These are phyloP conservation scores for Juncus inflexus DNA, from an alignment of 176 grass and related monocot species.

Conservation along the genomic window DNA sequence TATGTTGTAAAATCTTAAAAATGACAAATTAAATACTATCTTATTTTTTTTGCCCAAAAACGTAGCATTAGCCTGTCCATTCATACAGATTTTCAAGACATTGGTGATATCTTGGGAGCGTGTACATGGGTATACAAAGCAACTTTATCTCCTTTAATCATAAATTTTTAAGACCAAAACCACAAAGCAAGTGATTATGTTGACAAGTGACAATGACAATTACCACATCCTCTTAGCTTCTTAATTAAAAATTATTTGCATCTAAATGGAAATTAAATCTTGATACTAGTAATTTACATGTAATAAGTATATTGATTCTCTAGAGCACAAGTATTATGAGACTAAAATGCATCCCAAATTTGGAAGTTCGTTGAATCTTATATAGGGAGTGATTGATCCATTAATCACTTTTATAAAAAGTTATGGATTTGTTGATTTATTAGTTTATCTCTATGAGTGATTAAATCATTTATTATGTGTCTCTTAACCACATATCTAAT, in stretches of 20 bases:
- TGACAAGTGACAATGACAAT: conserved; percentile 25
- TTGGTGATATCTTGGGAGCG: too few species aligned
- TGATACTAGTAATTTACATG: conserved; percentile 7
- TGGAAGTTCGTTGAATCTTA: conserved; percentile 18
- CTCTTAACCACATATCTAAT: not conserved
- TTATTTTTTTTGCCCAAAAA: not conserved
- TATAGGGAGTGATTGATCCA: not conserved
- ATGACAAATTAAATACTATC: not conserved
- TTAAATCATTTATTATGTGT: conserved; percentile 13
- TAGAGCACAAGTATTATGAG: conserved; percentile 5
- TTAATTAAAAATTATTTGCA: conserved; percentile 12
- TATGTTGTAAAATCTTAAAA: not conserved
- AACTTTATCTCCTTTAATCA: not conserved
- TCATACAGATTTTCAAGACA: too few species aligned
- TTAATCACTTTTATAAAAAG: conserved; percentile 1
- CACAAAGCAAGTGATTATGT: conserved; percentile 32
- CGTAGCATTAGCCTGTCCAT: not conserved
- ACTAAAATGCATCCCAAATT: conserved; percentile 19
- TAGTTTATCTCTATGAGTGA: not conserved
- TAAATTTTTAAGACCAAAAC: conserved; percentile 27
- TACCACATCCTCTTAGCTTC: conserved; percentile 9
- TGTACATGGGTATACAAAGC: too few species aligned
- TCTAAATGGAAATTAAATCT: conserved; percentile 14
- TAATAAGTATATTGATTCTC: not conserved
- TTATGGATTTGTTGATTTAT: not conserved